These are phyloP conservation scores for Neofusicoccum umdonicola DNA, from an alignment of 2,329 filamentous ascomycete genomes.

Conservation along the genomic window DNA sequence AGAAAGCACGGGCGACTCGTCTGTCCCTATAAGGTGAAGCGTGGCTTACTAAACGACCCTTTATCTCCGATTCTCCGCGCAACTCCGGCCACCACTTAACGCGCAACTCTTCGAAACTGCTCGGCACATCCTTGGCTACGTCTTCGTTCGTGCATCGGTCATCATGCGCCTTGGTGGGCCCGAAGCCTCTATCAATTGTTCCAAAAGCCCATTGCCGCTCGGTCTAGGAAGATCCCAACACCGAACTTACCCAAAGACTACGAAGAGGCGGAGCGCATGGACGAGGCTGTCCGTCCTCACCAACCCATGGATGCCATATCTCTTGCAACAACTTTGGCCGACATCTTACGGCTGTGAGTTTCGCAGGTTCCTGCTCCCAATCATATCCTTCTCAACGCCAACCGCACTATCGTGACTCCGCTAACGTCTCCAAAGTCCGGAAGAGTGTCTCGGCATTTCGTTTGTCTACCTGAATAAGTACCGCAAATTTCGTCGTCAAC, in stretches of 20 bases:
- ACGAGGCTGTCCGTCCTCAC: background rate
- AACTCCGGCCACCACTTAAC: too few species aligned
- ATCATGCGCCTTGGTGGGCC: too few species aligned
- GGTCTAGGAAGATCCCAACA: too few species aligned
- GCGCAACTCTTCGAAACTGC: too few species aligned
- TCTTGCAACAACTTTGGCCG: conserved; percentile 29
- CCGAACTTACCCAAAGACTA: background rate
- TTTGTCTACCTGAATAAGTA: conserved; percentile 36
- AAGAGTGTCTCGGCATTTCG: conserved; percentile 33
- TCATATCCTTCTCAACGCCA: background rate
- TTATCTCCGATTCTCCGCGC: background rate
- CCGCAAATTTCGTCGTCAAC: conserved; percentile 24
- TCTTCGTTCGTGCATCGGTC: too few species aligned
- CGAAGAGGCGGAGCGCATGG: background rate
- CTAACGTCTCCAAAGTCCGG: conserved; percentile 20
- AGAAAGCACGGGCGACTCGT: background rate
- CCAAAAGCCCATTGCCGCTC: too few species aligned
- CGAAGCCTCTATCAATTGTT: too few species aligned
- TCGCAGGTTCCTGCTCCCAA: background rate
- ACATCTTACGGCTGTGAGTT: conserved; percentile 30
- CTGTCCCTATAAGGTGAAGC: background rate
- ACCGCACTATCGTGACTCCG: too few species aligned
- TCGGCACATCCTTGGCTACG: too few species aligned
- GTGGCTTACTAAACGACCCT: background rate
- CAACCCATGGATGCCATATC: conserved; percentile 8